Conservation (phyloP, 805 yeast species). For the Lipomyces spencermartinsiae region DNA sequence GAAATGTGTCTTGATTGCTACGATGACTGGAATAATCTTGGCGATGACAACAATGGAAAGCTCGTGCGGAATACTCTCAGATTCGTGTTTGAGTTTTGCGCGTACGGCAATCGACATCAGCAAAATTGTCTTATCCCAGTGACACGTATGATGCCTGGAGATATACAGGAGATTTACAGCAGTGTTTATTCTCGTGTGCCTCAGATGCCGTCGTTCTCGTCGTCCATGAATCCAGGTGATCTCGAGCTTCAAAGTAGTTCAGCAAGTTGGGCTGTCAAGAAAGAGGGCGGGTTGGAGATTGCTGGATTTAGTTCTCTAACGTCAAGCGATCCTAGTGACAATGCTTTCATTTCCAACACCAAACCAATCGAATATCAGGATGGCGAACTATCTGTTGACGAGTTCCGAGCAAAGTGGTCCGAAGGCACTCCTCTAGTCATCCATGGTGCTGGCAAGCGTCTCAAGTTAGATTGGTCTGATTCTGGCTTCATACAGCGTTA, state of each 20-base stretch:
- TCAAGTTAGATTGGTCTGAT: constrained; percentile 26
- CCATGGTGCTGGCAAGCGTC: constrained; percentile 15
- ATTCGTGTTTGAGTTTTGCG: constrained; percentile 35
- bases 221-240: background rate
- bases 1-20: constrained; percentile 36
- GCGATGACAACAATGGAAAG: constrained; percentile 18
- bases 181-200: constrained; percentile 12
- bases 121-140: constrained; percentile 24
- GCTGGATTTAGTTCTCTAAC: background rate
- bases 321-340: background rate
- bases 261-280: constrained; percentile 6
- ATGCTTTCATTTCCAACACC: constrained; percentile 8
- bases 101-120: constrained; percentile 32
- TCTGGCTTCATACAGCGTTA: constrained; percentile 13
- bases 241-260: too few relatives aligned
- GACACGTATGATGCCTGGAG: constrained; percentile 26
- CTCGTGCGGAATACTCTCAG: constrained; percentile 31
- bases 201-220: background rate
- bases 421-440: constrained; percentile 30
- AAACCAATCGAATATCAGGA: constrained; percentile 15
- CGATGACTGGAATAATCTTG: constrained; percentile 31
- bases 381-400: constrained; percentile 18
- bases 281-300: background rate
- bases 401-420: constrained; percentile 27
- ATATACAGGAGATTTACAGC: constrained; percentile 17